phyloP scores from a whole-genome alignment of 1,284 basidiomycete genomes.

The Cystobasidiaceae sp. region DNA sequence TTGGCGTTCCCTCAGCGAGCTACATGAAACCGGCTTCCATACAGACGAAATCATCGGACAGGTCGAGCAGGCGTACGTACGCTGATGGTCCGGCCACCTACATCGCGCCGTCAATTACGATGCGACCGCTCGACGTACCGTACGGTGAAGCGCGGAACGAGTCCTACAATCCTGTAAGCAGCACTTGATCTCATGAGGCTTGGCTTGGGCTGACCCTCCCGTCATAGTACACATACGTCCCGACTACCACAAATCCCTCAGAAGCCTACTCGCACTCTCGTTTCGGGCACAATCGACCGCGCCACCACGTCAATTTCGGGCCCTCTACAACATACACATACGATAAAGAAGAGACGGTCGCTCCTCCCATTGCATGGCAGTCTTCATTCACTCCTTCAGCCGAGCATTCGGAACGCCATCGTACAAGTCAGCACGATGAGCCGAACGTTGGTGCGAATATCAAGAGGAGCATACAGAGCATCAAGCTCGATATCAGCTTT shows the following conservation, averaged over 20 bases:
- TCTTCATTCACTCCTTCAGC: constrained; percentile 25
- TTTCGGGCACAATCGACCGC: not conserved
- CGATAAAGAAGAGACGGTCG: constrained; percentile 5
- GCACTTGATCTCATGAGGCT: not conserved
- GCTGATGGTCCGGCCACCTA: constrained; percentile 19
- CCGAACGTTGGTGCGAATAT: not conserved
- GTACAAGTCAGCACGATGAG: constrained; percentile 6
- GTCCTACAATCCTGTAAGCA: constrained; percentile 4
- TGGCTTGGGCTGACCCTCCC: not conserved
- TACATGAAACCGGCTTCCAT: constrained; percentile 2
- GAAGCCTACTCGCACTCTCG: not conserved
- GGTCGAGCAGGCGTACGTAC: constrained; percentile 11
- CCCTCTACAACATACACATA: constrained; percentile 16
- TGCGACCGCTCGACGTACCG: not conserved
- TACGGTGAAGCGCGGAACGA: not conserved
- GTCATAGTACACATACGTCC: constrained; percentile 30
- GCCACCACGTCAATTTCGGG: constrained; percentile 10
- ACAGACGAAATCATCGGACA: not conserved
- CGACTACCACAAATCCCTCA: constrained; percentile 16
- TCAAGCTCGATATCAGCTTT: constrained; percentile 31
- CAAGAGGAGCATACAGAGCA: constrained; percentile 13
- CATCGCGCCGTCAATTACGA: constrained; percentile 19
- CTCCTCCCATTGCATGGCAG: constrained; percentile 28
- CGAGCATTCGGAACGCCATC: constrained; percentile 32
- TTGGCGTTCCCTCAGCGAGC: not conserved